These are phyloP conservation scores for Puccinia novopanici DNA, from an alignment of 1,284 basidiomycete species.

Conservation along the genomic window DNA sequence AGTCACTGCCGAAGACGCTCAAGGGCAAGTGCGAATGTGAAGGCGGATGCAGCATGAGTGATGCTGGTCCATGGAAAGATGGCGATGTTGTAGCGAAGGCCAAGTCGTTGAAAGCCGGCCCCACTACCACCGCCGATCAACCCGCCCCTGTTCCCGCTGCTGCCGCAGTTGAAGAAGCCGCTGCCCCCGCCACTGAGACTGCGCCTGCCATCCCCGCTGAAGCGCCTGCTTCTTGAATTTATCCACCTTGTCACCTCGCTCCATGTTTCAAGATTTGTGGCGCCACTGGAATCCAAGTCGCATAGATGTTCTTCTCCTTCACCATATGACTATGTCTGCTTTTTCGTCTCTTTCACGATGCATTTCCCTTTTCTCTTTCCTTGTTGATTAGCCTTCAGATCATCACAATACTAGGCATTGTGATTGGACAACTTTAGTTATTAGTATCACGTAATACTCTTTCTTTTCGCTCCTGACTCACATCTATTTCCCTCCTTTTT, in stretches of 20 bases:
- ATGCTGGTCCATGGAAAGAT: constrained; percentile 89
- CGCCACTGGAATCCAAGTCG: neutral
- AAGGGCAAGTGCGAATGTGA: constrained; percentile 79
- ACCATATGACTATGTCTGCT: neutral
- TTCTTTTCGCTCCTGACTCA: neutral
- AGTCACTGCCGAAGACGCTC: constrained; percentile 80
- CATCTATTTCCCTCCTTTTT: neutral
- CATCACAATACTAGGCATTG: neutral
- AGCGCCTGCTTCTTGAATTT: neutral
- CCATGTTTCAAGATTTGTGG: neutral
- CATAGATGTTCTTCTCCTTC: neutral
- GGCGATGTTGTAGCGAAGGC: constrained; percentile 56
- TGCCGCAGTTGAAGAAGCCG: neutral
- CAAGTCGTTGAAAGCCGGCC: constrained; percentile 47
- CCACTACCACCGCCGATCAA: neutral
- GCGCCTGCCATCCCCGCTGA: neutral
- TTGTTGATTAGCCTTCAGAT: neutral
- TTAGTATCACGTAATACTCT: neutral
- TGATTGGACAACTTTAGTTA: neutral
- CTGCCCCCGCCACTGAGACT: neutral
- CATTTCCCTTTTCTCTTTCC: neutral
- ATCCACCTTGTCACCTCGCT: neutral
- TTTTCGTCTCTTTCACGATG: constrained; percentile 6
- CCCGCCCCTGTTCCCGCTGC: neutral
- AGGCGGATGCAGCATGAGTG: constrained; percentile 81